Evolutionary conservation across 768 basidiomycete species (phyloP).

Genomic region (Suillus discolor): DNA sequence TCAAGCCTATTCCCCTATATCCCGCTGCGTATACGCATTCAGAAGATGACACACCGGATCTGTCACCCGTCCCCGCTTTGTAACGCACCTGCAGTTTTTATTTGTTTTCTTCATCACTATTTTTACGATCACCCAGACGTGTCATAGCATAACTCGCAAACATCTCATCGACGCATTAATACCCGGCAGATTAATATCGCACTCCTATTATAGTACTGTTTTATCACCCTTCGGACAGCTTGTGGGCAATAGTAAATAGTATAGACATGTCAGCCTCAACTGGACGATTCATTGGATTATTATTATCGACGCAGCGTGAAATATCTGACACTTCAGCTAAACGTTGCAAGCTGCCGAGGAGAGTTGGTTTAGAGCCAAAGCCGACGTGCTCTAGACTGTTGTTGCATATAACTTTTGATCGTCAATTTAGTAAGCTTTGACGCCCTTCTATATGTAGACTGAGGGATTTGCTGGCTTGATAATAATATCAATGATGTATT

Average conservation of each 20-base stretch:
- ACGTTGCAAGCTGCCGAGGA: no score
- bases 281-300: background rate
- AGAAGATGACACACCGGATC: constrained; percentile 9
- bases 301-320: no score
- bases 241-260: background rate
- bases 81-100: background rate
- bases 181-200: background rate
- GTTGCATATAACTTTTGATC: no score
- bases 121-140: background rate
- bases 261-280: background rate
- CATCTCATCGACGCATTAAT: background rate
- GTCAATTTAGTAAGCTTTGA: no score
- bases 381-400: no score
- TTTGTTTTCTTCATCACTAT: background rate
- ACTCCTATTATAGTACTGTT: background rate
- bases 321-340: no score
- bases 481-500: no score
- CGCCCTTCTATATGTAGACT: no score
- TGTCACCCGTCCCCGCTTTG: constrained; percentile 9
- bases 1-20: constrained; percentile 33
- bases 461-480: no score
- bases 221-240: background rate
- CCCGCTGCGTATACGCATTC: constrained; percentile 27
- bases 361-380: no score
- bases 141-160: background rate